A percentile compares a stretch with the other conserved stretches of the same genome.
phyloP scores from a whole-genome alignment of 352 stramenopile species.

The Pythium guiyangense region DNA sequence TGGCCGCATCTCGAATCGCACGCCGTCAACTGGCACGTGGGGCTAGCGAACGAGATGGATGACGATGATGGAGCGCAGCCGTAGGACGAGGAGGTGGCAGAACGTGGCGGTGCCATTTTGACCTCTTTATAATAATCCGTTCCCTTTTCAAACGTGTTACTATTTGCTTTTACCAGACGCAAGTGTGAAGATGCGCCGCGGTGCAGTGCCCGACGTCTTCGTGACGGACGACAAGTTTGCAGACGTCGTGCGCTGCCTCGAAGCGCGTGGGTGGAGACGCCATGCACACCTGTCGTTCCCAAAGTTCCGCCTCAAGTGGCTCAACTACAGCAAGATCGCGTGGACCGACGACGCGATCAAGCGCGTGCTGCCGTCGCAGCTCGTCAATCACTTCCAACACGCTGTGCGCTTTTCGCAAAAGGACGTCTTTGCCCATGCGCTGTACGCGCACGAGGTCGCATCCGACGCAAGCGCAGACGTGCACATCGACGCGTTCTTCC shows the following conservation, averaged over 20 bases:
- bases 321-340: conserved; percentile 63
- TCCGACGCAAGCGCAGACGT: background rate
- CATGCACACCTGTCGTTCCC: conserved; percentile 55
- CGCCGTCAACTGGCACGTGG: conserved; percentile 34
- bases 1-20: conserved; percentile 43
- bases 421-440: conserved; percentile 33
- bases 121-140: background rate
- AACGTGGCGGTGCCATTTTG: background rate
- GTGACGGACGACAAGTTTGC: conserved; percentile 54
- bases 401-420: conserved; percentile 64
- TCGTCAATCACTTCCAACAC: conserved; percentile 69
- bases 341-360: conserved; percentile 29
- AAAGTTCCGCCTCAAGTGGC: conserved; percentile 54
- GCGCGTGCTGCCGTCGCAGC: conserved; percentile 24
- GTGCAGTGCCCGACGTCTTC: conserved; percentile 23
- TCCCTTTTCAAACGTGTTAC: no score
- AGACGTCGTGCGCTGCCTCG: conserved; percentile 37
- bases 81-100: background rate
- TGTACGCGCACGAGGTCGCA: conserved; percentile 22
- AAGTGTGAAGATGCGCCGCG: background rate
- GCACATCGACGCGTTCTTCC: conserved; percentile 42
- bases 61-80: background rate
- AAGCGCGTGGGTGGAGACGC: conserved; percentile 38
- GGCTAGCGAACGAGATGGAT: conserved; percentile 11
- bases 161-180: no score